Conservation (phyloP, 176 grass and related monocot species). For the Eremochloa ophiuroides region DNA sequence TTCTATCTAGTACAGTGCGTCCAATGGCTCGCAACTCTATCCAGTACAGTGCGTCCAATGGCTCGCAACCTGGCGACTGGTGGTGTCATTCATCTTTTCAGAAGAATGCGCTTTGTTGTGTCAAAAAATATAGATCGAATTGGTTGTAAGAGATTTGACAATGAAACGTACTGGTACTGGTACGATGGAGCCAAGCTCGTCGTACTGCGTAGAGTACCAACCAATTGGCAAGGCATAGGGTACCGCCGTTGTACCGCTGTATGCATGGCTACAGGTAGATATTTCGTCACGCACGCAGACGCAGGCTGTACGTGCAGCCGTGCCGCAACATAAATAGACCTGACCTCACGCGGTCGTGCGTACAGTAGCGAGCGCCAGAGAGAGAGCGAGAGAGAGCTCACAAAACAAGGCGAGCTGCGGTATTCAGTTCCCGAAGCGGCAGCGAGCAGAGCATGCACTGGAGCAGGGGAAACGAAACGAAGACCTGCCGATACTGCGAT, state of each 20-base stretch:
- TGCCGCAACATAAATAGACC: slow-evolving; percentile 16
- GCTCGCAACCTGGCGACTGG: not conserved
- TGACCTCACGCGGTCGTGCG: slow-evolving; percentile 42
- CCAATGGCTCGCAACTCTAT: not conserved
- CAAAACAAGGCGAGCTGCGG: slow-evolving; percentile 35
- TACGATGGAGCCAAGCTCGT: not conserved
- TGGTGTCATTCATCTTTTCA: not conserved
- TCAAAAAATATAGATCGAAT: not conserved
- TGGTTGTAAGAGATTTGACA: not conserved
- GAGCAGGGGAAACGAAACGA: slow-evolving; percentile 41
- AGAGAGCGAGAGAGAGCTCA: slow-evolving; percentile 19
- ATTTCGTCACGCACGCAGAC: slow-evolving; percentile 30
- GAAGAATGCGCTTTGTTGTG: not conserved
- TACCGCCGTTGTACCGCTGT: slow-evolving; percentile 8
- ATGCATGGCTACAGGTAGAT: slow-evolving; percentile 34
- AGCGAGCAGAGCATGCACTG: slow-evolving; percentile 44
- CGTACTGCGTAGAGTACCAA: not conserved
- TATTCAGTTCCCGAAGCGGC: slow-evolving; percentile 43
- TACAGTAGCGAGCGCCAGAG: slow-evolving; percentile 24
- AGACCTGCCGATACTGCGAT: not conserved
- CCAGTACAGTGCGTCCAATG: not conserved
- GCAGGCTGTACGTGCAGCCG: slow-evolving; percentile 20
- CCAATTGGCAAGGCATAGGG: not conserved
- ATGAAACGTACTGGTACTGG: not conserved
- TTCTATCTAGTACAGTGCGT: not conserved